Evolutionary conservation across 495 filamentous ascomycete species (phyloP), one percentile per base, ranked within the genome.

Genomic region (Evansstolkia leycettana): DNA sequence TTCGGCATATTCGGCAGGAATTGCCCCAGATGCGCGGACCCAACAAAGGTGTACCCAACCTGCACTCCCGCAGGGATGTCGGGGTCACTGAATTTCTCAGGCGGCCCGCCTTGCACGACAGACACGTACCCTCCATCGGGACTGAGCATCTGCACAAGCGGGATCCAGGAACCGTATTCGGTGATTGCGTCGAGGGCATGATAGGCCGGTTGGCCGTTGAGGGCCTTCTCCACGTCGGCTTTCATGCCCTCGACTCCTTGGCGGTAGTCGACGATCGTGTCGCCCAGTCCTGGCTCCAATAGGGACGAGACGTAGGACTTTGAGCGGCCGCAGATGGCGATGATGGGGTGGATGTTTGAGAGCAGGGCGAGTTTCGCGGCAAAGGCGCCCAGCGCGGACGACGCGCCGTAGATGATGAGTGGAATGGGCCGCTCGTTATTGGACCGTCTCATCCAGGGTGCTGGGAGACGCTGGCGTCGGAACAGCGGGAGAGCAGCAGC

Each of bases 321-420:
- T 7, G 73, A 72, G 13, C 58, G 57, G 1, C 82, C 82, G 1
- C 82, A 81, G 4, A 88, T 61, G 25, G 57, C 72, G 37, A 86
- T 76, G n/a, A 86, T 40, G 0, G 82, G 82, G 50, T 84, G 79
- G 39, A 88, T 78, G 45, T 83, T 76, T 23, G 77, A 72, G 12
- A 62, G 52, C n/a, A 41, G 46, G 13, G 81, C 81, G 14, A 85
- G 57, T 49, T 86, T 79, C 37, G 85, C 58, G 4, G 72, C 73
- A 41, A 72, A 87, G 18, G 75, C 56, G 2, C 82, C 82, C 0
- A 85, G 81, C 0, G 82, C 73, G 0, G 69, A 60, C 0, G 75
- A 62, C 0, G 68, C 82, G 10, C 82, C 82, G 43, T 83, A 83
- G n/a, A 84, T 58, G 5, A 81, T 54, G 0, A 80, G 44, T 0